Evolutionary conservation across 2,329 filamentous ascomycete species (phyloP), one percentile per base, ranked within the genome.

Genomic region (Fusarium sp.): DNA sequence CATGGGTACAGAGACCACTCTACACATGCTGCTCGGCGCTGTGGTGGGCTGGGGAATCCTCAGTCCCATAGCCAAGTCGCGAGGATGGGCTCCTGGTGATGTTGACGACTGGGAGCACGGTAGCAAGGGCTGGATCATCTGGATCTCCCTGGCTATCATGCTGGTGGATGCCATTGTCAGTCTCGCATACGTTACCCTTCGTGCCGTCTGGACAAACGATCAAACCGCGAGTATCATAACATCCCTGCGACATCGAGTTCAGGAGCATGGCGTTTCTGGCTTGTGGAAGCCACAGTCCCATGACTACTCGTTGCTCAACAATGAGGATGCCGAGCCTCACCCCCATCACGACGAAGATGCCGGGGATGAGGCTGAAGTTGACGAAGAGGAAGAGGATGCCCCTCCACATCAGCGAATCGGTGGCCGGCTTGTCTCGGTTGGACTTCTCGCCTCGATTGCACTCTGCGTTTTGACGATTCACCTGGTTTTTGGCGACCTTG

Each of bases 121-220:
- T 11, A 98, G 95, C 81, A 98, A 98, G 84, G 97, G 96, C 42
- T 99, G 97, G 97, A 98, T 99, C 69, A 94, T 99, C 0, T 99
- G 97, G 97, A 88, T 97, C 3, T 98, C 95, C 36, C 86, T 99
- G 33, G 94, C 97, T 5, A 98, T 99, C 75, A 99, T 99, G 97
- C 88, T 99, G 29, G 94, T 94, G 25, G 97, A 99, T 82, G 95
- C 96, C 1, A 88, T 99, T 5, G 90, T 98, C 71, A 98, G 94
- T 78, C 89, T 99, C 11, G 91, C 93, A 2, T 95, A 95, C 86
- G 88, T 98, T 45, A 86, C 93, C 1, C 74, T 93, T 3, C 90
- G 90, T 5, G 92, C 94, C 1, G 71, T 93, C 1, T 81, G 80
- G 18, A 66, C 74, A 18, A 67, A 70, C 6, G 60, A 74, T 6